Conservation (phyloP, 495 filamentous ascomycete species). For the Xylaria venustula region DNA sequence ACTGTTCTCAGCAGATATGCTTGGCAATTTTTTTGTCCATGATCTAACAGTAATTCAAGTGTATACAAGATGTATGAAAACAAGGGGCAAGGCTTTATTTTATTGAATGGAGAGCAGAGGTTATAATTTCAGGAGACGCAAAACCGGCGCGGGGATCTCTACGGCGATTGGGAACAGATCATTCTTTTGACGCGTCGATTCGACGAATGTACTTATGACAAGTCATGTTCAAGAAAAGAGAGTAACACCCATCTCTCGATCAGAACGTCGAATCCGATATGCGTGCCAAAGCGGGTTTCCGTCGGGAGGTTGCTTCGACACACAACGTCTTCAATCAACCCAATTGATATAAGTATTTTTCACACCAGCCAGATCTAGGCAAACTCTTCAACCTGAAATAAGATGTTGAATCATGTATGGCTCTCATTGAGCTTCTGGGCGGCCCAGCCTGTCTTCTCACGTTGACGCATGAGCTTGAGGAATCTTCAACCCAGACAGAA, state of each 20-base stretch:
- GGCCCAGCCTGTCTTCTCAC: not conserved
- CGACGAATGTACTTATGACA: not conserved
- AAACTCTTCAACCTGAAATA: not conserved
- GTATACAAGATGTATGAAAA: not conserved
- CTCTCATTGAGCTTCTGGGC: not conserved
- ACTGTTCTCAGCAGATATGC: not conserved
- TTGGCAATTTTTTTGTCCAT: not conserved
- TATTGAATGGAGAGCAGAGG: not conserved
- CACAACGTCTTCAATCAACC: not conserved
- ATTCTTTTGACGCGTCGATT: not conserved
- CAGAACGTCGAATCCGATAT: not conserved
- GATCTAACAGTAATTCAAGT: not conserved
- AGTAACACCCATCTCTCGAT: not conserved
- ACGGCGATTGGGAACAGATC: not conserved
- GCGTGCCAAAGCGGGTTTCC: conserved; percentile 8
- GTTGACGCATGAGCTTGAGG: not conserved
- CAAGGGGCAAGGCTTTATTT: not conserved
- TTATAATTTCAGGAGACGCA: no score
- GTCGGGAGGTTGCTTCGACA: conserved; percentile 9
- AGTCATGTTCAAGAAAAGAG: not conserved
- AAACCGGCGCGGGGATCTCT: not conserved
- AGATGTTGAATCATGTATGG: not conserved
- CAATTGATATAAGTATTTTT: not conserved
- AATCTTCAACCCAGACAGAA: not conserved
- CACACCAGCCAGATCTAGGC: not conserved